Percentiles rank a stretch among this genome's conserved stretches.
phyloP scores from a whole-genome alignment of 148 eudicot genomes.

The Rhododendron simsii region DNA sequence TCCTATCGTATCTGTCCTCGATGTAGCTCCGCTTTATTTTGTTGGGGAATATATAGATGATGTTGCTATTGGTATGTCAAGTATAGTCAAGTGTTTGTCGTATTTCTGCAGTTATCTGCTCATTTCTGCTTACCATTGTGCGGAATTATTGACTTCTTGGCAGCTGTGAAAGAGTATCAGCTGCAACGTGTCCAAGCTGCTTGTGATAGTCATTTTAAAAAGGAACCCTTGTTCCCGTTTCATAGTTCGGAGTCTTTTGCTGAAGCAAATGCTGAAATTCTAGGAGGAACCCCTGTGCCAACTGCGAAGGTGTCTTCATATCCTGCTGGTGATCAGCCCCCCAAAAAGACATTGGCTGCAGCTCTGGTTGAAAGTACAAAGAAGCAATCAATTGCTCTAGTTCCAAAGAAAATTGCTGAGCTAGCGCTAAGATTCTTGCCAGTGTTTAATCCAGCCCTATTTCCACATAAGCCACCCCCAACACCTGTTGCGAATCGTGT shows the following conservation, averaged over 20 bases:
- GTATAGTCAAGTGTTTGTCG: background rate
- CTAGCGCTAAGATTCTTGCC: constrained; percentile 66
- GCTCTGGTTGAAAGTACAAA: constrained; percentile 76
- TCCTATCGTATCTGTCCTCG: constrained; percentile 63
- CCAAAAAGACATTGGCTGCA: constrained; percentile 83
- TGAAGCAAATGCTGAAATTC: constrained; percentile 37
- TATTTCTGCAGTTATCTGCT: constrained; percentile 11
- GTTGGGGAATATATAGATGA: constrained; percentile 71
- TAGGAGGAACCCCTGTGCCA: constrained; percentile 21
- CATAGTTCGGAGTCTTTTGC: constrained; percentile 25
- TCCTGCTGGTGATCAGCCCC: constrained; percentile 32
- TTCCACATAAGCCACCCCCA: constrained; percentile 87
- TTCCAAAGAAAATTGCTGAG: constrained; percentile 65
- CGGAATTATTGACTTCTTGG: constrained; percentile 19
- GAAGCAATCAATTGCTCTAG: constrained; percentile 78
- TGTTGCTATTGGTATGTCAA: constrained; percentile 67
- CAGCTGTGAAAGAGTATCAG: constrained; percentile 65
- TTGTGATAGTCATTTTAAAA: constrained; percentile 31
- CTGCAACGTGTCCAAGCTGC: constrained; percentile 44
- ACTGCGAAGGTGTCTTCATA: constrained; percentile 18
- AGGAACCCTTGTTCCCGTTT: constrained; percentile 68
- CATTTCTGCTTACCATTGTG: constrained; percentile 10
- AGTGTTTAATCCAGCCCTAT: constrained; percentile 73
- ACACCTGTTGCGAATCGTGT: constrained; percentile 62
- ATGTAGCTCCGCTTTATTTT: constrained; percentile 79